phyloP scores from a whole-genome alignment of 345 rosid genomes.

The Acer saccharum region DNA sequence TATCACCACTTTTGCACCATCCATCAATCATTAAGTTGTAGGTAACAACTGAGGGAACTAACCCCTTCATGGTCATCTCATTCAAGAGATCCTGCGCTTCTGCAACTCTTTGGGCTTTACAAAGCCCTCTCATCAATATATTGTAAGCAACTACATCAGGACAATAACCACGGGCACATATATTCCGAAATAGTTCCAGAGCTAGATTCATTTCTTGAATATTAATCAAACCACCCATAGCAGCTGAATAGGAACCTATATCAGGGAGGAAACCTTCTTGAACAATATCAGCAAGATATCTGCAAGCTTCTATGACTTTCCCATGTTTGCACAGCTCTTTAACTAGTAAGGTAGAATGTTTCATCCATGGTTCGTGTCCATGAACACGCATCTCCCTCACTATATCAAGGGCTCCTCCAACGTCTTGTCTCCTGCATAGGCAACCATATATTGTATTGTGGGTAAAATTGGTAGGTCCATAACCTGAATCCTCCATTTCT shows the following conservation, averaged over 20 bases:
- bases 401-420: conserved; percentile 57
- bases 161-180: conserved; percentile 55
- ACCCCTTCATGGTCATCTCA: conserved; percentile 67
- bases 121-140: conserved; percentile 72
- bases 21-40: conserved; percentile 83
- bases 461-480: conserved; percentile 68
- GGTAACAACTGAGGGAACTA: conserved; percentile 73
- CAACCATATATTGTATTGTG: conserved; percentile 69
- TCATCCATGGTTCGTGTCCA: conserved; percentile 84
- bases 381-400: conserved; percentile 68
- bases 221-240: conserved; percentile 62
- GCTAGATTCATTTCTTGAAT: conserved; percentile 59
- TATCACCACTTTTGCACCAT: conserved; percentile 68
- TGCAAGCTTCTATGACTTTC: conserved; percentile 60
- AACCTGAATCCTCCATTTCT: conserved; percentile 60
- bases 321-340: conserved; percentile 57
- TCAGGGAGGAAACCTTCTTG: conserved; percentile 78
- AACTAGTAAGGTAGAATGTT: conserved; percentile 68
- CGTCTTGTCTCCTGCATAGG: conserved; percentile 62
- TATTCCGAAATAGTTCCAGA: conserved; percentile 59
- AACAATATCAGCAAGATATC: conserved; percentile 60
- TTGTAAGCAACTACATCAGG: conserved; percentile 87
- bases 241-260: conserved; percentile 78
- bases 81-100: conserved; percentile 62
- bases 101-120: conserved; percentile 55